Conservation (phyloP, 2,329 filamentous ascomycete genomes). For the Cladosporium sp. region DNA sequence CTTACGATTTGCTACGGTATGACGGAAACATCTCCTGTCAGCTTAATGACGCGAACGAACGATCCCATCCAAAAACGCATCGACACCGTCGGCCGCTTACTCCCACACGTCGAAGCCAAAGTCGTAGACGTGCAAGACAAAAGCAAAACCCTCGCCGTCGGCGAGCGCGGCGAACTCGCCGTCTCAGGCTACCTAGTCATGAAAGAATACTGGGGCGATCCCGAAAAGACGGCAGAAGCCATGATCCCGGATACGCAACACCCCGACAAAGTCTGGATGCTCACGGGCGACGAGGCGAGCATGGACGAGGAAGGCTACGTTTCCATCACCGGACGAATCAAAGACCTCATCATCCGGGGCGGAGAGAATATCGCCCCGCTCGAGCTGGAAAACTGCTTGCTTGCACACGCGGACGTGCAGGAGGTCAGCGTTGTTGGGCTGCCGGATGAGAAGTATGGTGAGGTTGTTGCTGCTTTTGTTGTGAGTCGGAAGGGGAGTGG, state of each 20-base stretch:
- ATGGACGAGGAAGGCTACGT: conserved; percentile 84
- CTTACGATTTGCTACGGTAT: conserved; percentile 95
- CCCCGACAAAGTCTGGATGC: conserved; percentile 71
- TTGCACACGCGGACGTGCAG: conserved; percentile 63
- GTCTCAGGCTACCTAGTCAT: conserved; percentile 83
- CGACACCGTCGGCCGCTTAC: conserved; percentile 68
- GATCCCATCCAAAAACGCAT: conserved; percentile 72
- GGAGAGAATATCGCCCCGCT: conserved; percentile 95
- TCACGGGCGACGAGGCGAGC: conserved; percentile 82
- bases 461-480: conserved; percentile 81
- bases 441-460: conserved; percentile 76
- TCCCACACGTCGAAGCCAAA: conserved; percentile 77
- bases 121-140: conserved; percentile 67
- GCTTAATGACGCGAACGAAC: conserved; percentile 71
- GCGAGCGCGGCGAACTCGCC: conserved; percentile 72
- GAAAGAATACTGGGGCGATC: conserved; percentile 84
- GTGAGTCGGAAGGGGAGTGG: conserved; percentile 47
- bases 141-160: conserved; percentile 55
- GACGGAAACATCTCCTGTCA: conserved; percentile 79
- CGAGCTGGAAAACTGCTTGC: conserved; percentile 84
- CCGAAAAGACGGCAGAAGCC: conserved; percentile 63
- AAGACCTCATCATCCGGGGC: conserved; percentile 90
- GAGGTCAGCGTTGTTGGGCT: conserved; percentile 83
- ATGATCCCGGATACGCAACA: conserved; percentile 54
- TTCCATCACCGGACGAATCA: conserved; percentile 83